phyloP scores from a whole-genome alignment of 306 rosid genomes.

The Rosa persica region DNA sequence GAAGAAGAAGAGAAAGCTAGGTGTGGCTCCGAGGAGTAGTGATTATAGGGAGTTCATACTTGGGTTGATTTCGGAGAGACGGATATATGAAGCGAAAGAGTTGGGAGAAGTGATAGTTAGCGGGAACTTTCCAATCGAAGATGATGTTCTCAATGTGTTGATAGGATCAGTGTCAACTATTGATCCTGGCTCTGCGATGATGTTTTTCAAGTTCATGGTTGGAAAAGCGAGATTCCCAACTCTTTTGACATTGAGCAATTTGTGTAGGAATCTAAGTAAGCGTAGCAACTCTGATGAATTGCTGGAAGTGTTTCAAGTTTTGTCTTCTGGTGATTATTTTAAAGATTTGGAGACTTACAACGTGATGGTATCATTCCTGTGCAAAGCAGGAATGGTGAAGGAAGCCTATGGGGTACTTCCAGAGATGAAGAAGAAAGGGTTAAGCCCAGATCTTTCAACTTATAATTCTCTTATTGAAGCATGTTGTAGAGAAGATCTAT shows the following conservation, averaged over 20 bases:
- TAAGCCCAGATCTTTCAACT: slow-evolving; percentile 50
- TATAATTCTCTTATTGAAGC: slow-evolving; percentile 84
- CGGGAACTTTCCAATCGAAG: slow-evolving; percentile 70
- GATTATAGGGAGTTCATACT: slow-evolving; percentile 69
- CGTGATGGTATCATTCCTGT: slow-evolving; percentile 65
- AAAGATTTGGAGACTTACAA: slow-evolving; percentile 67
- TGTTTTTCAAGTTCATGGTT: slow-evolving; percentile 65
- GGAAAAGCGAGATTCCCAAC: slow-evolving; percentile 67
- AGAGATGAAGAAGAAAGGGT: slow-evolving; percentile 79
- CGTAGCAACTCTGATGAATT: slow-evolving; percentile 59
- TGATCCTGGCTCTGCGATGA: slow-evolving; percentile 57
- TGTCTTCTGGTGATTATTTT: slow-evolving; percentile 52
- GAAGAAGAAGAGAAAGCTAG: slow-evolving; percentile 91
- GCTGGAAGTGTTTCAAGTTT: slow-evolving; percentile 51
- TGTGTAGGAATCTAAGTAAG: slow-evolving; percentile 65
- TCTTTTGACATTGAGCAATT: slow-evolving; percentile 53
- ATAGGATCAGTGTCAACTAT: slow-evolving; percentile 63
- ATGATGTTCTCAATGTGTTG: slow-evolving; percentile 70
- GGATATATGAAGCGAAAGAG: slow-evolving; percentile 62
- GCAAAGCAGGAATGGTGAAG: slow-evolving; percentile 71
- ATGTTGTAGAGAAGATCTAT: slow-evolving; percentile 76
- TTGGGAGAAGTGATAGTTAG: slow-evolving; percentile 68
- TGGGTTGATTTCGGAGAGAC: slow-evolving; percentile 53
- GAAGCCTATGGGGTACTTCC: slow-evolving; percentile 78
- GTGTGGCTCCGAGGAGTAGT: slow-evolving; percentile 75